Conservation (phyloP, 352 stramenopile genomes). For the Phytophthora sp. region DNA sequence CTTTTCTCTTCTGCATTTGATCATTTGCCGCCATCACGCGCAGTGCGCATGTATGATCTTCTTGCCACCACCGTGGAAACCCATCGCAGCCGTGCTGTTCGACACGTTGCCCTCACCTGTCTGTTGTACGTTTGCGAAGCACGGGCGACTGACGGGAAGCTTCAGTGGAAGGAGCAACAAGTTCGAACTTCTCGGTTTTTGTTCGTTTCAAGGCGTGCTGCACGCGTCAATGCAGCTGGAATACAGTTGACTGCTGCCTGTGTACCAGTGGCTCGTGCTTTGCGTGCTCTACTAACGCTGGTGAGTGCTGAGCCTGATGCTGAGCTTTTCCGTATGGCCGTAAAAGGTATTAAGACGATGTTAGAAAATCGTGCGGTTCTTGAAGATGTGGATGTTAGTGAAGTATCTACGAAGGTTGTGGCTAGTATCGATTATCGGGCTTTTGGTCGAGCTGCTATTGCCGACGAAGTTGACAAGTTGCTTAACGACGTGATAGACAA, state of each 20-base stretch:
- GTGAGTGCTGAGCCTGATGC: conserved; percentile 76
- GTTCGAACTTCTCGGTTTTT: conserved; percentile 80
- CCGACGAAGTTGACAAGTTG: conserved; percentile 54
- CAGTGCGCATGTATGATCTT: conserved; percentile 84
- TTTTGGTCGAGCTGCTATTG: conserved; percentile 79
- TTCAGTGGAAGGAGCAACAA: conserved; percentile 72
- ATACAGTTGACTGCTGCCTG: conserved; percentile 44
- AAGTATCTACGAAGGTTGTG: conserved; percentile 79
- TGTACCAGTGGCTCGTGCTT: conserved; percentile 61
- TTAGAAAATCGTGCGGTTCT: conserved; percentile 83
- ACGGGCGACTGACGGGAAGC: conserved; percentile 54
- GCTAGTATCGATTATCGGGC: conserved; percentile 84
- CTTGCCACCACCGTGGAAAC: conserved; percentile 69
- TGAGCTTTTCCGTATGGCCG: conserved; percentile 75
- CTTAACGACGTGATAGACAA: conserved; percentile 26
- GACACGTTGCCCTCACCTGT: conserved; percentile 65
- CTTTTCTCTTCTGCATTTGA: conserved; percentile 85
- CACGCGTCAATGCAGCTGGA: conserved; percentile 34
- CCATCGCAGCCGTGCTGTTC: conserved; percentile 68
- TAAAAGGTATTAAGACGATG: conserved; percentile 74
- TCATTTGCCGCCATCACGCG: conserved; percentile 69
- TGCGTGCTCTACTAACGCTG: conserved; percentile 77
- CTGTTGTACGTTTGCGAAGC: conserved; percentile 77
- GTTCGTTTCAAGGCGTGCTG: conserved; percentile 53
- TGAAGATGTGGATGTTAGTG: conserved; percentile 85